Evolutionary conservation across 441 rosid genomes (phyloP).

Genomic region (Corymbia calophylla): DNA sequence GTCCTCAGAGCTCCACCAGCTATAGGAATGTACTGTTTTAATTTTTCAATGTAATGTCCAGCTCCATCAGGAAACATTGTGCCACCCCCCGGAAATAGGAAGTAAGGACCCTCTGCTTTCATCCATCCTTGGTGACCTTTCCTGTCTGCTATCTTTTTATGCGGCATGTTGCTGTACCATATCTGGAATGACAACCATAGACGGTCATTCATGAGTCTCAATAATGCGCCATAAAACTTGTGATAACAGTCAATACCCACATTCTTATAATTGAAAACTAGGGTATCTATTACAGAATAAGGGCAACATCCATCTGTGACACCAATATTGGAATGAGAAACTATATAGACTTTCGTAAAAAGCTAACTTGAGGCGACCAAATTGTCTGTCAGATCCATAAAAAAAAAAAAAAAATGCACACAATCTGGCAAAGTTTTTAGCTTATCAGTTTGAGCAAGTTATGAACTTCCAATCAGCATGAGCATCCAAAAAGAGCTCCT

Average conservation of each 20-base stretch:
- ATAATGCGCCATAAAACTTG: background rate
- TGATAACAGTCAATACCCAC: background rate
- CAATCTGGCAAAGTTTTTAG: background rate
- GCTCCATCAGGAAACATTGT: constrained; percentile 99
- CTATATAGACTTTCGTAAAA: background rate
- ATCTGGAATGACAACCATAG: constrained; percentile 31
- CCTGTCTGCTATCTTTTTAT: constrained; percentile 87
- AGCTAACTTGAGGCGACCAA: background rate
- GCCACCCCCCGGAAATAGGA: constrained; percentile 90
- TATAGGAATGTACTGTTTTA: constrained; percentile 77
- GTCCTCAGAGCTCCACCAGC: constrained; percentile 67
- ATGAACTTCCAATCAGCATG: background rate
- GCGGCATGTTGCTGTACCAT: constrained; percentile 95
- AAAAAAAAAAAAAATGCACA: background rate
- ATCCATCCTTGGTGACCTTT: constrained; percentile 99
- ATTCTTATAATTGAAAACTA: background rate
- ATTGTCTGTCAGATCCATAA: background rate
- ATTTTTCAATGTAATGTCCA: constrained; percentile 73
- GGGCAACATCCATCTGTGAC: background rate
- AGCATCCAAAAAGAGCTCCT: background rate
- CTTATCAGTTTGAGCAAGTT: background rate
- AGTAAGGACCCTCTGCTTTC: constrained; percentile 76
- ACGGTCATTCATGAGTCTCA: background rate
- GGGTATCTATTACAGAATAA: background rate
- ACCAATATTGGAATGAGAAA: background rate